Evolutionary conservation across 441 rosid species (phyloP).

Genomic region (Bruguiera hainesii): DNA sequence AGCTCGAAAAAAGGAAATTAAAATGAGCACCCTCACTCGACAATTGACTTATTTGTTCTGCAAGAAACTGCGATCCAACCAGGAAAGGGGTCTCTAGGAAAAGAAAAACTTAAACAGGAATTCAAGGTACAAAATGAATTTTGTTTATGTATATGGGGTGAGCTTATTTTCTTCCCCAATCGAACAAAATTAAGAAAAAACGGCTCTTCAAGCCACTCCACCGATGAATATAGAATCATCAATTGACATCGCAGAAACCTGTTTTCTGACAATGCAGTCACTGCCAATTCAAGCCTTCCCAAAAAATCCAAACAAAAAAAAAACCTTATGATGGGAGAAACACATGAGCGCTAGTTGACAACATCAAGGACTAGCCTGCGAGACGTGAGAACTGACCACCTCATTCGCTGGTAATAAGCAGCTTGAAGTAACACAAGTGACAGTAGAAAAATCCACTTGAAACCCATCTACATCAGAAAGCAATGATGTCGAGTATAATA

Average conservation of each 20-base stretch:
- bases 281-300: conserved; percentile 24
- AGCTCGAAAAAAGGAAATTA: background rate
- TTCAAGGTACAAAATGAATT: background rate
- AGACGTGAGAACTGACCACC: conserved; percentile 89
- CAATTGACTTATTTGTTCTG: background rate
- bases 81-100: background rate
- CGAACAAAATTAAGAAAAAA: conserved; percentile 3
- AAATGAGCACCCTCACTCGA: background rate
- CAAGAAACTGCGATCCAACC: background rate
- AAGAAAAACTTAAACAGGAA: conserved; percentile 19
- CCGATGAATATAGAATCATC: conserved; percentile 16
- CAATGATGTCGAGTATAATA: conserved; percentile 2
- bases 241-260: conserved; percentile 28
- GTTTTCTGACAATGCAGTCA: conserved; percentile 32
- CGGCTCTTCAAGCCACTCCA: conserved; percentile 24
- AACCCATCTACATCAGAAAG: conserved; percentile 79
- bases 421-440: conserved; percentile 95
- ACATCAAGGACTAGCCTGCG: conserved; percentile 88
- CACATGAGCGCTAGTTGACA: conserved; percentile 54
- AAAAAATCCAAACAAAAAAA: too few species aligned
- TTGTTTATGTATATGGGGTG: conserved; percentile 13
- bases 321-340: conserved; percentile 14
- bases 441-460: conserved; percentile 96
- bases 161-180: conserved; percentile 38
- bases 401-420: conserved; percentile 83